Evolutionary conservation across 1,284 basidiomycete genomes (phyloP), one percentile per base, ranked within the genome.

Genomic region (Cystobasidium sp.): DNA sequence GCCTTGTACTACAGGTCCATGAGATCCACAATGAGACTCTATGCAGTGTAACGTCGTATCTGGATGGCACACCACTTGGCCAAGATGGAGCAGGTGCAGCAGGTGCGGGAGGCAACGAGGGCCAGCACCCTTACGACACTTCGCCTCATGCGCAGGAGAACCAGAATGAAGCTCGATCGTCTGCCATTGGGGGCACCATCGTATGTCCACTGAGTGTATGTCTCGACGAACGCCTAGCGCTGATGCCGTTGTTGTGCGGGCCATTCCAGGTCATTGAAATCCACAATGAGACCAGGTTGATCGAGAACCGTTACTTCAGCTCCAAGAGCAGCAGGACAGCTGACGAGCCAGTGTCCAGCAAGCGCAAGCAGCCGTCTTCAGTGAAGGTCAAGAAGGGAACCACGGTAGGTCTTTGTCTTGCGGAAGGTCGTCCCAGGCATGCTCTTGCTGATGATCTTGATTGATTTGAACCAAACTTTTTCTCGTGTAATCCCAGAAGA

Each of bases 21-120:
- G 53, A 56, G 24, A 59, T 69, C 67, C 67, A 69, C 67, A 69
- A 69, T 46, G 67, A 69, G 55, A 59, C 56, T 9, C 67, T 58
- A 16, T 69, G 55, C 56, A 56, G 18, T 24, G 31, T 55, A 22
- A 68, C 24, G 9, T 20, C 49, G 12, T 44, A 58, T 22, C 39
- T 68, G 1, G 65, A 68, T n/a, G 65, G 65, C 9, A 37, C 31
- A 12, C 51, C 49, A 3, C 24, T 56, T 10, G 53, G 24, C 22
- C 24, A n/a, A 49, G 47, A 37, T 1, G 12, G 18, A 18, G 53
- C 47, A 44, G 12, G 18, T 3, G 53, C 47, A 44, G 52, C 10
- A 9, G 43, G 53, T 46, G 44, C 18, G 20, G 44, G 20, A 14
- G 56, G 55, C 3, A 24, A 61, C n/a, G 22, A 59, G 10, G 39